These are phyloP conservation scores for Lipomyces chichibuensis DNA, from an alignment of 805 yeast genomes.

Conservation along the genomic window DNA sequence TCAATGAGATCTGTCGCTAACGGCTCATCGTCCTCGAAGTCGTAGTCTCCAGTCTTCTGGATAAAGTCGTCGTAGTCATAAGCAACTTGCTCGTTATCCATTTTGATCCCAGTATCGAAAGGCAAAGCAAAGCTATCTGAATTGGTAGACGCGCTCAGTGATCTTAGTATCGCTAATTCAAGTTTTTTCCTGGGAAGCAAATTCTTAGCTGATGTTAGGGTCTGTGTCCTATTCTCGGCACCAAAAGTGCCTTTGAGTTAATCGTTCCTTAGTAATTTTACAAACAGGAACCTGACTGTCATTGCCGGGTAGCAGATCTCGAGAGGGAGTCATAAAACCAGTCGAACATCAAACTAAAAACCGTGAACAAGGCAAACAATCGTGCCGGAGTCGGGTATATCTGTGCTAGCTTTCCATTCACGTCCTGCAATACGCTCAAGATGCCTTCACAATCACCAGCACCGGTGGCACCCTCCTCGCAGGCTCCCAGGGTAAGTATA, in stretches of 20 bases:
- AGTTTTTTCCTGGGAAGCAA: neutral
- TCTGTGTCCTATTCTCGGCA: neutral
- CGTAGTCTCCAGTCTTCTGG: conserved; percentile 39
- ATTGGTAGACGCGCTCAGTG: neutral
- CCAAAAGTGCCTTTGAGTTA: neutral
- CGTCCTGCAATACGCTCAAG: neutral
- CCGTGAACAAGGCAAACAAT: neutral
- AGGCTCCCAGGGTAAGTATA: conserved; percentile 15
- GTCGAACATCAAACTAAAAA: neutral
- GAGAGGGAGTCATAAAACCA: neutral
- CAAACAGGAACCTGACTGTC: too few relatives aligned
- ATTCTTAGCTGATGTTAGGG: neutral
- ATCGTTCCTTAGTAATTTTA: too few relatives aligned
- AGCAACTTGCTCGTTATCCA: conserved; percentile 32
- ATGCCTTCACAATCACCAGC: conserved; percentile 21
- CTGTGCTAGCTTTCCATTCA: neutral
- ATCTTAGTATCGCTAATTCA: neutral
- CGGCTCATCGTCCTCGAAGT: conserved; percentile 39
- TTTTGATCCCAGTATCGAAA: neutral
- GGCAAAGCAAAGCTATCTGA: neutral
- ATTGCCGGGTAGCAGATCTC: neutral
- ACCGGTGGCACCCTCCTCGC: conserved; percentile 13
- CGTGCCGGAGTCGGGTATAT: too few relatives aligned
- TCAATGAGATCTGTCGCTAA: conserved; percentile 37
- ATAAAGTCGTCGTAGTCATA: conserved; percentile 37